A percentile compares a stretch with the other conserved stretches of the same genome.
phyloP scores from a whole-genome alignment of 441 rosid genomes.

The Adansonia rubrostipa region DNA sequence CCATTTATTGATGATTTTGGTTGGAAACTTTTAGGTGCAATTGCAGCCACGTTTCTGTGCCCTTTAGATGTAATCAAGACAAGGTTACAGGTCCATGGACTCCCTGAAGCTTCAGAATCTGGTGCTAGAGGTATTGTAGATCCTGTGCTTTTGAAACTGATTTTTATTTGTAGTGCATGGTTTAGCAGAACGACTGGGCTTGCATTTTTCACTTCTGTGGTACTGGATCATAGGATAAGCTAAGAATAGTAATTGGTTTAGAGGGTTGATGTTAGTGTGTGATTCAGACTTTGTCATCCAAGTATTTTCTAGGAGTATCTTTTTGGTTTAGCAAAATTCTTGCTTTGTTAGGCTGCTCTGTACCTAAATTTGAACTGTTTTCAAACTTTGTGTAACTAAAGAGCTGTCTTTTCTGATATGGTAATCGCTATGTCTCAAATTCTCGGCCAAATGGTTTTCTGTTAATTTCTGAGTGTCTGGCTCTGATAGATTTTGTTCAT shows the following conservation, averaged over 20 bases:
- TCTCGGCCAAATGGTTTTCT: background rate
- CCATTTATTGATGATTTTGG: background rate
- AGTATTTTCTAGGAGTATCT: background rate
- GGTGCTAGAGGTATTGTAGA: slow-evolving; percentile 59
- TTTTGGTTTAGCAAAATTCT: background rate
- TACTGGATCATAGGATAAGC: background rate
- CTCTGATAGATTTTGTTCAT: background rate
- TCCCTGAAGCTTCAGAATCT: slow-evolving; percentile 55
- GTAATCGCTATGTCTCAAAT: background rate
- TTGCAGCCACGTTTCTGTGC: slow-evolving; percentile 91
- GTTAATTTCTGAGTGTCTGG: background rate
- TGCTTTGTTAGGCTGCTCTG: background rate
- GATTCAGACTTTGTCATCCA: background rate
- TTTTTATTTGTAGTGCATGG: background rate
- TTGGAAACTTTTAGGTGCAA: slow-evolving; percentile 59
- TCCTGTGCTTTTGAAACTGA: slow-evolving; percentile 2
- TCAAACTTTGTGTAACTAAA: background rate
- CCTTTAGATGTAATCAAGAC: slow-evolving; percentile 99
- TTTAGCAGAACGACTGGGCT: background rate
- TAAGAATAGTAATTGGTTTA: background rate
- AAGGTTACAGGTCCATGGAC: slow-evolving; percentile 85
- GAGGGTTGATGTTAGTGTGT: too few species aligned
- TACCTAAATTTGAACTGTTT: background rate
- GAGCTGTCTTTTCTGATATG: background rate
- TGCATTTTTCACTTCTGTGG: background rate